Percentiles rank a stretch among this genome's conserved stretches.
These are phyloP conservation scores for Hypomontagnella monticulosa DNA, from an alignment of 495 filamentous ascomycete genomes.

Conservation along the genomic window DNA sequence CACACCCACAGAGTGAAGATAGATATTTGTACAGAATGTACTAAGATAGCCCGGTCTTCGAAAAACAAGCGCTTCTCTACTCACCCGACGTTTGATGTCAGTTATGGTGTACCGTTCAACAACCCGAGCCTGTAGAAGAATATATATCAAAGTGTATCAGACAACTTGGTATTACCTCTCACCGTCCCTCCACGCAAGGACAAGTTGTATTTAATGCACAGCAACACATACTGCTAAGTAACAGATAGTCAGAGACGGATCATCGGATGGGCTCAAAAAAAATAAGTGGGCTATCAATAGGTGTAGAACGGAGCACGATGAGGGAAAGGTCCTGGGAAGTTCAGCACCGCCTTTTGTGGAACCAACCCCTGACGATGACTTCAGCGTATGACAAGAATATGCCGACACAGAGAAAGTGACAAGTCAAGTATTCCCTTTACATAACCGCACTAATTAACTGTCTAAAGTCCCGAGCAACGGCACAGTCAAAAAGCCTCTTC, in stretches of 20 bases:
- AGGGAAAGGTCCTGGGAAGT: conserved; percentile 6
- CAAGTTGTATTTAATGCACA: conserved; percentile 13
- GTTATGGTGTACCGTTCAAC: conserved; percentile 2
- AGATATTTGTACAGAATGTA: neutral
- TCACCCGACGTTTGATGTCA: neutral
- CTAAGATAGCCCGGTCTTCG: neutral
- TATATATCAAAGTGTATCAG: neutral
- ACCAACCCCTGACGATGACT: conserved; percentile 35
- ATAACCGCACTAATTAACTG: too few species aligned
- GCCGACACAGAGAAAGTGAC: neutral
- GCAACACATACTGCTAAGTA: neutral
- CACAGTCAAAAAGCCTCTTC: too few species aligned
- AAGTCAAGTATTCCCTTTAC: too few species aligned
- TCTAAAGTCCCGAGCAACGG: too few species aligned
- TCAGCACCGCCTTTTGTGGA: conserved; percentile 19
- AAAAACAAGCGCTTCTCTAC: neutral
- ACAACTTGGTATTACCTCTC: conserved; percentile 1
- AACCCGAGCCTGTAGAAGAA: neutral
- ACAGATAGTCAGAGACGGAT: conserved; percentile 14
- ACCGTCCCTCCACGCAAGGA: conserved; percentile 7
- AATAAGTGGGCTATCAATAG: conserved; percentile 14
- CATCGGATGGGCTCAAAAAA: conserved; percentile 12
- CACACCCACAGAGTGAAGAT: neutral
- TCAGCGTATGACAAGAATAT: conserved; percentile 22
- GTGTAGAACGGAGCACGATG: conserved; percentile 23